These are phyloP conservation scores for Primulina tabacum DNA, from an alignment of 257 asterid species.

Conservation along the genomic window DNA sequence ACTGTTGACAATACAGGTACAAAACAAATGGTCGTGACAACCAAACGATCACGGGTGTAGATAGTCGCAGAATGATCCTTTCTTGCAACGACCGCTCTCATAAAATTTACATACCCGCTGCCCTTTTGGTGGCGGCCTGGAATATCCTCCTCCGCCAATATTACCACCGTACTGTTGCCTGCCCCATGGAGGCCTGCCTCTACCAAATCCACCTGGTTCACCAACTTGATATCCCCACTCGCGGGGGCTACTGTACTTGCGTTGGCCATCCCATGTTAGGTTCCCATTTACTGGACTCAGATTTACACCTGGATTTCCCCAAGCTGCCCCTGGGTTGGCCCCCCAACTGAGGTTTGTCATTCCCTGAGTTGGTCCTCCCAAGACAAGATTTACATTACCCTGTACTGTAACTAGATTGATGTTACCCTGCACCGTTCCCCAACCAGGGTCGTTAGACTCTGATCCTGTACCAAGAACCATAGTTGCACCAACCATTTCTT, in stretches of 20 bases:
- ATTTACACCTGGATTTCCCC: constrained; percentile 53
- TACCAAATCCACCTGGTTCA: constrained; percentile 43
- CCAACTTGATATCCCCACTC: constrained; percentile 64
- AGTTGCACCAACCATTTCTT: constrained; percentile 35
- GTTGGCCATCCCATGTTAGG: constrained; percentile 64
- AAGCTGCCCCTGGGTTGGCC: constrained; percentile 39
- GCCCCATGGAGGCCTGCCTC: constrained; percentile 68
- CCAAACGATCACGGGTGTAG: constrained; percentile 51
- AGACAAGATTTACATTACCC: constrained; percentile 64
- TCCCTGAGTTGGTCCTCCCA: constrained; percentile 68
- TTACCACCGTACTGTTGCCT: constrained; percentile 57
- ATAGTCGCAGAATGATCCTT: constrained; percentile 88
- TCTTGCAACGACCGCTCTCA: constrained; percentile 85
- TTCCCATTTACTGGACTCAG: constrained; percentile 46
- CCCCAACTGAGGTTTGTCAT: constrained; percentile 53
- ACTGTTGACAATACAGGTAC: neutral
- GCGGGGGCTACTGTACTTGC: constrained; percentile 65
- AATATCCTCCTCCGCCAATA: constrained; percentile 49
- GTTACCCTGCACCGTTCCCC: constrained; percentile 66
- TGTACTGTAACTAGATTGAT: constrained; percentile 61
- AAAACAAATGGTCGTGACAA: constrained; percentile 10
- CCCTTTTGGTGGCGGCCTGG: constrained; percentile 64
- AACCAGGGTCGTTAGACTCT: constrained; percentile 47
- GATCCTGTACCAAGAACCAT: constrained; percentile 33
- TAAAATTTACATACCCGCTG: constrained; percentile 86